These are phyloP conservation scores for Purpureocillium takamizusanense DNA, from an alignment of 2,329 filamentous ascomycete species.

Conservation along the genomic window DNA sequence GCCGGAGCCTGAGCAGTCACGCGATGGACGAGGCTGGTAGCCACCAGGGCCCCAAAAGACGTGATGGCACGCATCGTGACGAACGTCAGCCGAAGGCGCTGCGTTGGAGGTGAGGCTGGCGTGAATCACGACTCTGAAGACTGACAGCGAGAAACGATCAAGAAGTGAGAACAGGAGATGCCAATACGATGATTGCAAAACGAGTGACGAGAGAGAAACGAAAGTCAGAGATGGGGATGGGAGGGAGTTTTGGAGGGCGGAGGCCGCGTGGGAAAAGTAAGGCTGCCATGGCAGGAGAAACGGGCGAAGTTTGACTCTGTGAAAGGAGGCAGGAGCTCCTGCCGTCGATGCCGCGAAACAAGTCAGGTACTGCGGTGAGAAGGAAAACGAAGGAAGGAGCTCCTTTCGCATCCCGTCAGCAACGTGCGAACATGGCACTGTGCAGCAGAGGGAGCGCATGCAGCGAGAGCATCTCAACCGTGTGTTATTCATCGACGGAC, in stretches of 20 bases:
- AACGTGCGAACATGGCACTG: too few species aligned
- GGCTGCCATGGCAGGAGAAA: background rate
- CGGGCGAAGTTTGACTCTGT: background rate
- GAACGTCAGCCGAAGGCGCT: constrained; percentile 2
- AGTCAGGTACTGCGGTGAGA: too few species aligned
- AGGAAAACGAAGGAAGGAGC: too few species aligned
- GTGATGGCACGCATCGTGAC: constrained; percentile 28
- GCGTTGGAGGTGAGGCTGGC: background rate
- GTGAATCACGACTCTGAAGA: constrained; percentile 2
- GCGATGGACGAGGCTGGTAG: constrained; percentile 22
- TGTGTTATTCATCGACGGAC: too few species aligned
- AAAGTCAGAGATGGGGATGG: background rate
- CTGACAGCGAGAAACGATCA: constrained; percentile 4
- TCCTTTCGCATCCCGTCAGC: too few species aligned
- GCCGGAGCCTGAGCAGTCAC: constrained; percentile 21
- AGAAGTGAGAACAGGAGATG: constrained; percentile 9
- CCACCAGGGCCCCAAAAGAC: constrained; percentile 24
- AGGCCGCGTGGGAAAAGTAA: too few species aligned
- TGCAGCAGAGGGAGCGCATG: too few species aligned
- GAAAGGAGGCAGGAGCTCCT: background rate
- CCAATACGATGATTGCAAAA: constrained; percentile 3
- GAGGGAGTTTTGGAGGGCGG: background rate
- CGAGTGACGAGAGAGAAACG: constrained; percentile 2
- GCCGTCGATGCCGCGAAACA: background rate
- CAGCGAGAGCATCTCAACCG: too few species aligned